Evolutionary conservation across 78 protist species (phyloP).

Genomic region (Guillardia theta): DNA sequence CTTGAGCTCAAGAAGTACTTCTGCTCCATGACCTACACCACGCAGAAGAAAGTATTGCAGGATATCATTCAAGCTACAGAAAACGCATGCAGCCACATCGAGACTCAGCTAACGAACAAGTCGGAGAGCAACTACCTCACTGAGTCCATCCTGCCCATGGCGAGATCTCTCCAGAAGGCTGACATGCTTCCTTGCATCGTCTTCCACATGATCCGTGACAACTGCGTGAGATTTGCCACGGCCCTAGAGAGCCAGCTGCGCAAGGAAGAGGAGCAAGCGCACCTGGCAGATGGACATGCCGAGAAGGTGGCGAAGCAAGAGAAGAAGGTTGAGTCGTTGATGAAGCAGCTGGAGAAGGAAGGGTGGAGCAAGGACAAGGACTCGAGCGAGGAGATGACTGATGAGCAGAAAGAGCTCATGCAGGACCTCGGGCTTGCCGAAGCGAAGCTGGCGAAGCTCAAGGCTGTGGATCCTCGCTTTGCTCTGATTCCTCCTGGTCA

Average conservation of each 20-base stretch:
- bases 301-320: conserved; percentile 30
- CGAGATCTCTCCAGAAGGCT: neutral
- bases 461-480: conserved; percentile 33
- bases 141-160: neutral
- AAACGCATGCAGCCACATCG: neutral
- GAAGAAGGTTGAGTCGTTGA: neutral
- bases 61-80: neutral
- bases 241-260: neutral
- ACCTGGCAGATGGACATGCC: neutral
- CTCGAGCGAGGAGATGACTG: neutral
- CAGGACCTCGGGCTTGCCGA: neutral
- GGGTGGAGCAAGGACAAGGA: neutral
- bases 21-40: neutral
- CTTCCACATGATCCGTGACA: conserved; percentile 32
- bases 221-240: neutral
- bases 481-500: conserved; percentile 26
- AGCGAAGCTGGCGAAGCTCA: neutral
- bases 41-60: neutral
- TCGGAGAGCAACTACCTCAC: neutral
- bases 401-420: neutral
- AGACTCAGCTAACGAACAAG: neutral
- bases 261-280: neutral
- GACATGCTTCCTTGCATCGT: conserved; percentile 27
- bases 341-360: neutral
- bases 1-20: neutral